Percentiles rank a stretch among this genome's conserved stretches.
These are phyloP conservation scores for Coemansia sp. DNA, from an alignment of 192 early-diverging fungal genomes.

Conservation along the genomic window DNA sequence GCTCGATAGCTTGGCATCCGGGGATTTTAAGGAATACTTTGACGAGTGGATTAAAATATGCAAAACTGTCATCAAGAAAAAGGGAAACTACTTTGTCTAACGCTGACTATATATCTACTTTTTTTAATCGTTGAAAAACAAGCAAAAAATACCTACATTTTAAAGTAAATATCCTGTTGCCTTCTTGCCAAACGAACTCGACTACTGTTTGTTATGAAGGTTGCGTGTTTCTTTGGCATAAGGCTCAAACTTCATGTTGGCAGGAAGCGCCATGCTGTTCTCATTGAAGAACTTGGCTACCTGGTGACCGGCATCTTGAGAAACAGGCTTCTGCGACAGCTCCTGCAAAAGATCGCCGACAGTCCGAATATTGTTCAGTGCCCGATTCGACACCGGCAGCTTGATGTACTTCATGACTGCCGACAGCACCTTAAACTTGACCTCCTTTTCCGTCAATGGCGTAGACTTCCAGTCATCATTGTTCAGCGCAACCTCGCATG, in stretches of 20 bases:
- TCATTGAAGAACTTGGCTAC: constrained; percentile 41
- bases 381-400: constrained; percentile 34
- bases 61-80: too few species aligned
- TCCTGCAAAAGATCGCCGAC: constrained; percentile 40
- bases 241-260: constrained; percentile 55
- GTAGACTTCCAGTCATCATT: constrained; percentile 42
- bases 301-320: constrained; percentile 41
- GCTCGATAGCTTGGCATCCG: too few species aligned
- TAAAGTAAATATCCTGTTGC: too few species aligned
- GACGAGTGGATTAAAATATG: too few species aligned
- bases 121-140: too few species aligned
- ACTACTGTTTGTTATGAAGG: constrained; percentile 43
- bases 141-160: too few species aligned
- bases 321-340: constrained; percentile 30
- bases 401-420: constrained; percentile 32
- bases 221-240: constrained; percentile 39
- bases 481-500: constrained; percentile 17
- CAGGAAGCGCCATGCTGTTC: constrained; percentile 24
- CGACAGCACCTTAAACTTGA: constrained; percentile 47
- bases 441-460: constrained; percentile 17
- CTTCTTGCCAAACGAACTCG: neutral
- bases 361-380: constrained; percentile 47
- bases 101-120: too few species aligned
- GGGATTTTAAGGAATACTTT: too few species aligned
- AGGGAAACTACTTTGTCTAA: too few species aligned